A percentile compares a stretch with the other conserved stretches of the same genome.
These are phyloP conservation scores for Hypoxylon sp. DNA, from an alignment of 2,329 filamentous ascomycete genomes.

Conservation along the genomic window DNA sequence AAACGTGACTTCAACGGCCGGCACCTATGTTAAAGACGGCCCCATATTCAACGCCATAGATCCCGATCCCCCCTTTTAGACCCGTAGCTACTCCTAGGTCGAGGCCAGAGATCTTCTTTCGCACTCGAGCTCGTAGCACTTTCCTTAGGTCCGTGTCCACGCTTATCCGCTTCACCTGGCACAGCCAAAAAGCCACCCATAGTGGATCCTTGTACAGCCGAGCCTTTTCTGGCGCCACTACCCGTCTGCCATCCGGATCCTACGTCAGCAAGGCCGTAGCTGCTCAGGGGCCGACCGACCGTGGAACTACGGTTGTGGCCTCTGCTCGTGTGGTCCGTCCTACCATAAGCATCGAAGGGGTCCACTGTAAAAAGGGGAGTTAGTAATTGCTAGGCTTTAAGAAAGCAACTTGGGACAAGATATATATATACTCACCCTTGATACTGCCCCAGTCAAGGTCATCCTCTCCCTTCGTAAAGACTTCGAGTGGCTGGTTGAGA, in stretches of 20 bases:
- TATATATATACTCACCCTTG: conserved; percentile 48
- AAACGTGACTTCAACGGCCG: not conserved
- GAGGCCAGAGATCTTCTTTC: conserved; percentile 56
- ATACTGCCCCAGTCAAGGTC: conserved; percentile 70
- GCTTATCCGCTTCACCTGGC: conserved; percentile 52
- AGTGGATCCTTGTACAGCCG: conserved; percentile 63
- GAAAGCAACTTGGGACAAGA: not conserved
- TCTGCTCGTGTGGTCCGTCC: conserved; percentile 40
- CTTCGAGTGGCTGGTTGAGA: conserved; percentile 66
- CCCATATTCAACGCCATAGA: conserved; percentile 56
- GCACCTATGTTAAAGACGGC: not conserved
- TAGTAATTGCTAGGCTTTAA: conserved; percentile 4
- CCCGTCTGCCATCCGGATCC: conserved; percentile 63
- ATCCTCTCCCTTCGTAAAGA: conserved; percentile 71
- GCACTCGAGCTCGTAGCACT: conserved; percentile 40
- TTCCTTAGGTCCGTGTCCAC: conserved; percentile 39
- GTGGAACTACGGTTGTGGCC: conserved; percentile 47
- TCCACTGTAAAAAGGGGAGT: conserved; percentile 48
- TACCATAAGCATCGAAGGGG: conserved; percentile 45
- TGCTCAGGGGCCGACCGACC: conserved; percentile 62
- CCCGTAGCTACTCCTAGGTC: conserved; percentile 59
- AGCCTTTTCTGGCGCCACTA: conserved; percentile 63
- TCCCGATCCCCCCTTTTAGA: conserved; percentile 55
- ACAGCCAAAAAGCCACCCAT: conserved; percentile 66
- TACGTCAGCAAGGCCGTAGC: conserved; percentile 68